Conservation (phyloP, 2,329 filamentous ascomycete species). For the Aspergillus persii region DNA sequence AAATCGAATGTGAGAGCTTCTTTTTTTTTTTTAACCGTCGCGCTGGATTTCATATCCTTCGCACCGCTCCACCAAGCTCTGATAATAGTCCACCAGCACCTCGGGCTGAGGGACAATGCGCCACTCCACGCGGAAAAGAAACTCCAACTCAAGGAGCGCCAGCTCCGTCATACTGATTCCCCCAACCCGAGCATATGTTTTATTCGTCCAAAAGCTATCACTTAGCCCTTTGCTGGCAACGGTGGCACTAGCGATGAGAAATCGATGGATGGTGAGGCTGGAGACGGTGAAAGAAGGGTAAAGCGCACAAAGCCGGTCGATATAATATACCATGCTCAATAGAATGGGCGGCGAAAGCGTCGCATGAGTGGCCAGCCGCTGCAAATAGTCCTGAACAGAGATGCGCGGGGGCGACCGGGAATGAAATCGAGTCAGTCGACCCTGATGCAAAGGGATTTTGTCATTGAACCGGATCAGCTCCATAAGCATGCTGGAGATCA, state of each 20-base stretch:
- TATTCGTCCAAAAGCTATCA: constrained; percentile 98
- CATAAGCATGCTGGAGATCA: constrained; percentile 93
- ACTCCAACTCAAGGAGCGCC: constrained; percentile 88
- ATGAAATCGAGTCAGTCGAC: constrained; percentile 89
- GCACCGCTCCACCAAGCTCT: constrained; percentile 71
- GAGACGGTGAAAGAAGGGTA: constrained; percentile 96
- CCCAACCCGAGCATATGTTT: constrained; percentile 89
- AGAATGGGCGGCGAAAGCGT: constrained; percentile 89
- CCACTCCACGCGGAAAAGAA: constrained; percentile 90
- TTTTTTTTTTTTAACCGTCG: constrained; percentile 8
- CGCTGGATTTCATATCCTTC: constrained; percentile 57
- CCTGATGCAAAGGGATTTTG: constrained; percentile 76
- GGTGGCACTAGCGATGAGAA: constrained; percentile 91
- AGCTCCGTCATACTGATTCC: constrained; percentile 88
- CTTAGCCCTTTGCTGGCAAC: constrained; percentile 95
- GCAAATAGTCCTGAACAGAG: constrained; percentile 89
- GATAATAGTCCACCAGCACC: constrained; percentile 89
- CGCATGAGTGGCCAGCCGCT: constrained; percentile 87
- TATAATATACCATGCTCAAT: constrained; percentile 99
- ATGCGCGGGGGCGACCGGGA: constrained; percentile 88
- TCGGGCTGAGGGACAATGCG: constrained; percentile 95
- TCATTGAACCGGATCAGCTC: constrained; percentile 95
- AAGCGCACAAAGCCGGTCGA: constrained; percentile 86
- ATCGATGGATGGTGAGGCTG: constrained; percentile 93
- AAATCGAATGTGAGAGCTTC: no score